Evolutionary conservation across 2,329 filamentous ascomycete genomes (phyloP), one percentile per base, ranked within the genome.

Genomic region (Alternaria brassicae): DNA sequence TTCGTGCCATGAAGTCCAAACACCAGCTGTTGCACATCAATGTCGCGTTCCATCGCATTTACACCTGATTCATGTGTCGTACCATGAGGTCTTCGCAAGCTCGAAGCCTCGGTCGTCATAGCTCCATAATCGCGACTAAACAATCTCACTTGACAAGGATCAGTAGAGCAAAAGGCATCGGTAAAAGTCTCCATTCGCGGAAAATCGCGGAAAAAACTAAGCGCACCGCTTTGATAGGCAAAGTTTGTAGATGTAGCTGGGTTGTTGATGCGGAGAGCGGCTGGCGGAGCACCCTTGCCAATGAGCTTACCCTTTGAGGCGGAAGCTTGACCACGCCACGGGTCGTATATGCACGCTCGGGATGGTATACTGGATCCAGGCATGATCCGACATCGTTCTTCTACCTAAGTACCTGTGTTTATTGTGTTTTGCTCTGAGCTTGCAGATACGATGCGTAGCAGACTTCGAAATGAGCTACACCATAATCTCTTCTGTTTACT

Each of bases 321-420:
- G 60, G 67, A 70, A 70, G 65, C 67, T 69, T 68, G 61, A 63
- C 62, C 62, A 53, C 58, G 60, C 66, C 58, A 64, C 62, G 48
- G 34, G 51, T 57, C 41, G 56, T 58, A 54, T 48, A 47, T 34
- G 39, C 51, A 54, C 42, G 42, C 28, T 21, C 45, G 49, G 67
- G 68, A 63, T 60, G 60, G 42, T 44, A 54, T 69, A 66, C 66
- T 61, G 13, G 44, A 69, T 63, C 8, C 19, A 60, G 68, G 10
- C 68, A 44, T 53, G 36, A 37, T 40, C 60, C 60, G 57, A 39
- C 28, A 49, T 25, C 44, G 8, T 47, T 6, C 2, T 23, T 23
- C 0, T 28, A 27, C 15, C 17, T 17, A 48, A 30, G 7, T 12
- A 23, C 44, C 7, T 34, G 15, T 34, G 32, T n/a, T 7, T 3